Conservation (phyloP, 805 yeast species). For the Lachancea meyersii region DNA sequence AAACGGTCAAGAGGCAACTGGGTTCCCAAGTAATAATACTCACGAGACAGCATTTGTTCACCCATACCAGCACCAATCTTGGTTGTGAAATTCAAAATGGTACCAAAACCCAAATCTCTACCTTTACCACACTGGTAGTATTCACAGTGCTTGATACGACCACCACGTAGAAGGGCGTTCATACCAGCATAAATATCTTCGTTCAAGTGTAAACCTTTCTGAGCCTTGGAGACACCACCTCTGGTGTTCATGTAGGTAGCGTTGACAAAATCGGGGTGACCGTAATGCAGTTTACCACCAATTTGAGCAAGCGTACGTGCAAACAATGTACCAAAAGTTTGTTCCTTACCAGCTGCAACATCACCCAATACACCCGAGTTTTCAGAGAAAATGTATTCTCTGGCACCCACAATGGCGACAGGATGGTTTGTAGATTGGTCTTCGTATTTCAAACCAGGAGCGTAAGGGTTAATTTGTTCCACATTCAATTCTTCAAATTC, state of each 20-base stretch:
- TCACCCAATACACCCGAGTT: constrained; percentile 82
- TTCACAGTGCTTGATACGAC: constrained; percentile 81
- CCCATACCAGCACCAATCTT: constrained; percentile 94
- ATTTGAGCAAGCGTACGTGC: constrained; percentile 79
- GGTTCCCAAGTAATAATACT: constrained; percentile 74
- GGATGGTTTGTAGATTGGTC: constrained; percentile 50
- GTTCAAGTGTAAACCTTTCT: constrained; percentile 76
- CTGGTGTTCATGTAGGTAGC: constrained; percentile 73
- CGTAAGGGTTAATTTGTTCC: constrained; percentile 77
- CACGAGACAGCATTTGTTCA: constrained; percentile 81
- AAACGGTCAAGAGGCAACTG: constrained; percentile 76
- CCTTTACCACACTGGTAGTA: constrained; percentile 89
- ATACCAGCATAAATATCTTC: constrained; percentile 89
- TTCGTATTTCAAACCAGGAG: constrained; percentile 59
- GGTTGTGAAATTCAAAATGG: constrained; percentile 77
- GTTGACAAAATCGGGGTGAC: constrained; percentile 82
- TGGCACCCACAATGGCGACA: constrained; percentile 81
- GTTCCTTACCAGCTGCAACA: constrained; percentile 88
- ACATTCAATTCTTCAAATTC: constrained; percentile 74
- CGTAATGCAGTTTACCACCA: constrained; percentile 83
- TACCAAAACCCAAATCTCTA: constrained; percentile 82
- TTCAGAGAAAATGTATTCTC: constrained; percentile 83
- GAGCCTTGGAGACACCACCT: constrained; percentile 86
- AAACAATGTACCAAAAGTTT: constrained; percentile 78
- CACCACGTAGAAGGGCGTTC: constrained; percentile 78